Evolutionary conservation across 345 rosid genomes (phyloP).

Genomic region (Acer negundo): DNA sequence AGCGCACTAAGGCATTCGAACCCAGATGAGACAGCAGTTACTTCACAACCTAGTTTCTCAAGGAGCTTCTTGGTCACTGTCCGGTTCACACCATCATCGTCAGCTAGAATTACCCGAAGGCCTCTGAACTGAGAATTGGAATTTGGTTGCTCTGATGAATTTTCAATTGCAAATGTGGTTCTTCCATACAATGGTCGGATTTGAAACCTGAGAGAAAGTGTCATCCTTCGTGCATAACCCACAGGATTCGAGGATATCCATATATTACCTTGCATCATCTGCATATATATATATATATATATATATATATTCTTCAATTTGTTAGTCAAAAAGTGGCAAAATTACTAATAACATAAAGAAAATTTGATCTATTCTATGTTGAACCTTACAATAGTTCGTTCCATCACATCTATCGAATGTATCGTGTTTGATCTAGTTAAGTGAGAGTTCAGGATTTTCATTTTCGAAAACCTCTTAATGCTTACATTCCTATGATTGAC

Average conservation of each 20-base stretch:
- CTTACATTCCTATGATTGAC: not conserved
- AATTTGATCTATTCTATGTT: too few species aligned
- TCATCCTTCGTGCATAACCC: conserved; percentile 74
- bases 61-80: conserved; percentile 79
- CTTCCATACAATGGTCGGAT: conserved; percentile 49
- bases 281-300: conserved; percentile 13
- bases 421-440: too few species aligned
- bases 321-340: not conserved
- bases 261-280: conserved; percentile 98
- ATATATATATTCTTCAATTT: not conserved
- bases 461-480: not conserved
- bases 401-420: too few species aligned
- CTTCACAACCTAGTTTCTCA: conserved; percentile 84
- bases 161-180: conserved; percentile 35
- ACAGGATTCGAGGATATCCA: conserved; percentile 65
- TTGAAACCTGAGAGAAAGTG: conserved; percentile 69
- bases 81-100: conserved; percentile 72
- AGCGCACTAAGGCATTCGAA: conserved; percentile 79
- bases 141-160: conserved; percentile 49
- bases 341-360: too few species aligned
- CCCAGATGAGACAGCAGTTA: conserved; percentile 83
- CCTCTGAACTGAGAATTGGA: conserved; percentile 65
- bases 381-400: not conserved
- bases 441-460: not conserved
- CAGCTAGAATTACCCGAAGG: conserved; percentile 65